Percentiles rank a stretch among this genome's conserved stretches.
These are phyloP conservation scores for Auriscalpium vulgare DNA, from an alignment of 768 basidiomycete species.

Conservation along the genomic window DNA sequence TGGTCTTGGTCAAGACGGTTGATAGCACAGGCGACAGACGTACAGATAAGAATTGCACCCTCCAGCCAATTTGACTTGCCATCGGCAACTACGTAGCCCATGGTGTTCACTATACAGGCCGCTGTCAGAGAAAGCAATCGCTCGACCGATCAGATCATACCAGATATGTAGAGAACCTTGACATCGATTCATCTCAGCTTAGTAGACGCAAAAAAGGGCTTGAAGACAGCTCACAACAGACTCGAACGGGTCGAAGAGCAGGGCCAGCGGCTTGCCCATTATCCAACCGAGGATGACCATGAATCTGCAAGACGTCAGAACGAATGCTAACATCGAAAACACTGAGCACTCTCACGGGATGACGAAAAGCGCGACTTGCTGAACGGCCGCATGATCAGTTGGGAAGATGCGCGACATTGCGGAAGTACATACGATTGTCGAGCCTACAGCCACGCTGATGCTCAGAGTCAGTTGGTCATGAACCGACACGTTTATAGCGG, in stretches of 20 bases:
- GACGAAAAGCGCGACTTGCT: constrained; percentile 72
- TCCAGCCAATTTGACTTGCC: constrained; percentile 94
- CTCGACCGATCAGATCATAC: constrained; percentile 17
- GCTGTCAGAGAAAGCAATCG: not conserved
- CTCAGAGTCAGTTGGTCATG: constrained; percentile 78
- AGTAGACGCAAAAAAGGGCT: not conserved
- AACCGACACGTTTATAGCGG: constrained; percentile 83
- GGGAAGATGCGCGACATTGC: not conserved
- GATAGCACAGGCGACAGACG: constrained; percentile 6
- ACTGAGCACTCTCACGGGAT: constrained; percentile 39
- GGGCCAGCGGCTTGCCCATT: constrained; percentile 66
- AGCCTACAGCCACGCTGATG: constrained; percentile 77
- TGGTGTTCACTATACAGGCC: constrained; percentile 36
- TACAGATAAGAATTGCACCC: constrained; percentile 70
- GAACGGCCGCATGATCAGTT: constrained; percentile 2
- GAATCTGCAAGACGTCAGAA: constrained; percentile 32
- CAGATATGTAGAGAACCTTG: constrained; percentile 37
- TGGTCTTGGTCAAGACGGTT: constrained; percentile 1
- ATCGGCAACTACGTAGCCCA: constrained; percentile 80
- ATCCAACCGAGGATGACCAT: constrained; percentile 79
- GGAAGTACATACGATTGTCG: constrained; percentile 49
- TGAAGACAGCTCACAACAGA: constrained; percentile 34
- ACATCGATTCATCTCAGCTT: not conserved
- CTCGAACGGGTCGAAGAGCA: constrained; percentile 86
- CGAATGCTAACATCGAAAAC: not conserved